phyloP scores from a whole-genome alignment of 148 eudicot genomes.

The Euryodendron excelsum region DNA sequence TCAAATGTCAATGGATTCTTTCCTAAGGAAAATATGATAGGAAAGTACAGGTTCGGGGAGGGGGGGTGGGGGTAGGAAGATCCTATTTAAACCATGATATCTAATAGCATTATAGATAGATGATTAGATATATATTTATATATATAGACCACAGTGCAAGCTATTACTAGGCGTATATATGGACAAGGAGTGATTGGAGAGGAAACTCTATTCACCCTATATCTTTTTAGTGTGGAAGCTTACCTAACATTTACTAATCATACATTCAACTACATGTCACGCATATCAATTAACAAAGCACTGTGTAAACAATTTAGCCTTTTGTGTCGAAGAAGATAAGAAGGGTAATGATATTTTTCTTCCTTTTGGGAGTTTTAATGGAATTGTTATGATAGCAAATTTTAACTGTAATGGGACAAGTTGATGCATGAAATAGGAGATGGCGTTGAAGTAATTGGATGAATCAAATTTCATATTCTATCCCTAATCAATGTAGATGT shows the following conservation, averaged over 20 bases:
- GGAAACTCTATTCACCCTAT: constrained; percentile 1
- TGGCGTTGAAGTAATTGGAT: not conserved
- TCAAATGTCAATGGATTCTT: constrained; percentile 16
- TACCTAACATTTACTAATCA: constrained; percentile 30
- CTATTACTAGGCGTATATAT: constrained; percentile 9
- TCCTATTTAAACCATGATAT: not conserved
- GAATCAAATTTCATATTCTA: no score
- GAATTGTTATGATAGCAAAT: not conserved
- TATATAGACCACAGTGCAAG: not conserved
- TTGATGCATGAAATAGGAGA: not conserved
- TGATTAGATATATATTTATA: not conserved
- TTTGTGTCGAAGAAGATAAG: constrained; percentile 12
- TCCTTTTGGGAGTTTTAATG: constrained; percentile 2
- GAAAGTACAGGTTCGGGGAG: no score
- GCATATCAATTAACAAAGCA: not conserved
- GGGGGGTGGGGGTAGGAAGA: not conserved
- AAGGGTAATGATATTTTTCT: not conserved
- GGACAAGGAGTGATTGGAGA: constrained; percentile 11
- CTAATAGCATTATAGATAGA: not conserved
- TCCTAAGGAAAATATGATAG: constrained; percentile 2
- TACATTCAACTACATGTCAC: constrained; percentile 25
- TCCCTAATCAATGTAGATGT: no score
- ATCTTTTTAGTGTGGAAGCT: constrained; percentile 23
- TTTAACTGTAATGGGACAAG: constrained; percentile 6
- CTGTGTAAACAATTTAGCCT: not conserved